These are phyloP conservation scores for Vitis cinerea DNA, from an alignment of 164 flowering plant genomes.

Conservation along the genomic window DNA sequence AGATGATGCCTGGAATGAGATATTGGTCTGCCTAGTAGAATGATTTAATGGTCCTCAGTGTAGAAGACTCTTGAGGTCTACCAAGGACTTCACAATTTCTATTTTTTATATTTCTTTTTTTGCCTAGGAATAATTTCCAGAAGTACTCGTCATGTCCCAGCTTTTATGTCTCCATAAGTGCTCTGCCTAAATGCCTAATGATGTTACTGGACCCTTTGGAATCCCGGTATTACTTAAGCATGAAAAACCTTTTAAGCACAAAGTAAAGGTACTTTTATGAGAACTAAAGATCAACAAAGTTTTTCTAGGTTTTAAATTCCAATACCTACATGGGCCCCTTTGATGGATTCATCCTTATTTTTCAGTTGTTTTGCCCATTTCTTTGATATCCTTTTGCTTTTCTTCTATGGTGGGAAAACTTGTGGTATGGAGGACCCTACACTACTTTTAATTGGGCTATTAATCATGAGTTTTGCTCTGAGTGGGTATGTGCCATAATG, in stretches of 20 bases:
- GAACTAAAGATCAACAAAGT: neutral
- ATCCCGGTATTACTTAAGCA: neutral
- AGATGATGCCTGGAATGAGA: slow-evolving; percentile 1
- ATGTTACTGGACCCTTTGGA: slow-evolving; percentile 14
- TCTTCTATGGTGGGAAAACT: neutral
- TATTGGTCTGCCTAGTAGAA: neutral
- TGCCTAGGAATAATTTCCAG: neutral
- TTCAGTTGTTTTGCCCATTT: neutral
- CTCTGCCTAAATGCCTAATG: slow-evolving; percentile 13
- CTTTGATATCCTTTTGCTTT: neutral
- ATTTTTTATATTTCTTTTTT: no score
- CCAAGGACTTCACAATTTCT: neutral
- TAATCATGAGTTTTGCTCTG: no score
- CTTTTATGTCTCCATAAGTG: neutral
- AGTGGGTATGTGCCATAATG: no score
- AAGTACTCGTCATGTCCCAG: no score
- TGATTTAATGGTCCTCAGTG: slow-evolving; percentile 13
- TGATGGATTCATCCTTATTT: neutral
- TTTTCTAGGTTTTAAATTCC: neutral
- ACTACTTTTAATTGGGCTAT: neutral
- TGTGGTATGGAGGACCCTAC: neutral
- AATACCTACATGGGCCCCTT: neutral
- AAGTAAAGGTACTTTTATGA: neutral
- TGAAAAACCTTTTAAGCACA: neutral
- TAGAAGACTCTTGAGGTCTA: slow-evolving; percentile 6